Base-by-base conservation (phyloP, 2,329 filamentous ascomycete species). In the Daldinia sp. region DNA sequence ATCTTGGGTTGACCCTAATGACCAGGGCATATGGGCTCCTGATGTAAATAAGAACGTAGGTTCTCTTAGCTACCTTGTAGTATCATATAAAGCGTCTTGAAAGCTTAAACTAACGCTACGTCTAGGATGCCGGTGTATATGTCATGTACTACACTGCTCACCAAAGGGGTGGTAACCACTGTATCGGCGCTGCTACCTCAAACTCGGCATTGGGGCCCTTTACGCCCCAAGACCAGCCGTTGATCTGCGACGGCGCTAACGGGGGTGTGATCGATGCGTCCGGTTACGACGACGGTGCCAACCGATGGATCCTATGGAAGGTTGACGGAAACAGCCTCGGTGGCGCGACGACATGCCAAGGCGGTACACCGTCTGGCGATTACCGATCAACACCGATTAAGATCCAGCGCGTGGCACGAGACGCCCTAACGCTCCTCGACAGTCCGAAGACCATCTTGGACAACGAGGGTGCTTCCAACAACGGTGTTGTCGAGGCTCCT, bases 271-370 rank as follows among this genome's bases (percentile, higher is more conserved):
- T 75, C 53, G 73, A 75, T 57, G 59, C 73, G 0, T 68, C 72
- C 7, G 72, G 72, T 3, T 75, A 74, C 48, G 72, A 74, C 19
- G 73, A 75, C 41, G 73, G 73, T 11, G 59, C 56, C 1, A 47
- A 73, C 64, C 72, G 73, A 7, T 75, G 73, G 73, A 71, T 75
- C 37, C 4, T 71, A 6, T 75, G 72, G 72, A 75, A 75, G 45
- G 73, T 73, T n/a, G 73, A 75, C 64, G 73, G 72, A 17, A 74
- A 73, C 64, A 70, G 48, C 55, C 70, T 74, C 9, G 73, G 73
- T 6, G 73, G 73, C 41, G 72, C 72, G 15, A 73, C 70, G 7
- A 73, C 72, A 2, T 75, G 73, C 64, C 68, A 70, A 25, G 66
- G 68, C 1, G 73, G 72, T 3, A 63, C 63, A 1, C 66, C 68